Percentiles rank a stretch among this genome's conserved stretches.
phyloP scores from a whole-genome alignment of 2,329 filamentous ascomycete species.

The Ophiostoma piceae region DNA sequence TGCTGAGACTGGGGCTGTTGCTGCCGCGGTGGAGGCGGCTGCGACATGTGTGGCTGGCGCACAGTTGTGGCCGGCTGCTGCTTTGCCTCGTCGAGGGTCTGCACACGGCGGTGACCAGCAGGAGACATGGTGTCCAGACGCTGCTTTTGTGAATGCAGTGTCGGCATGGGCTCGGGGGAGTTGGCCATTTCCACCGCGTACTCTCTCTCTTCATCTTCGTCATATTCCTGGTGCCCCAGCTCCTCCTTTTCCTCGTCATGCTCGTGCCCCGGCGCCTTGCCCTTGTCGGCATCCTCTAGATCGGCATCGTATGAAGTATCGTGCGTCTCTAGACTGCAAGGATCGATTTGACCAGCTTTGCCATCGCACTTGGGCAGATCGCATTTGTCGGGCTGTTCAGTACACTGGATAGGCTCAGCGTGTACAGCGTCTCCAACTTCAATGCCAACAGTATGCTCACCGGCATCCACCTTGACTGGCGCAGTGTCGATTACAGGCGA shows the following conservation, averaged over 20 bases:
- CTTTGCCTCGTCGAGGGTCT: conserved; percentile 2
- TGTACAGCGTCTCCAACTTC: background rate
- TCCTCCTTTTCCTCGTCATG: background rate
- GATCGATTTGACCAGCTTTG: background rate
- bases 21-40: conserved; percentile 9
- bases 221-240: background rate
- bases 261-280: background rate
- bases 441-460: background rate
- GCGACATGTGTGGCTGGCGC: conserved; percentile 6
- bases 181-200: background rate
- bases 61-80: background rate
- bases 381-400: background rate
- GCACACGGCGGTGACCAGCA: conserved; percentile 11
- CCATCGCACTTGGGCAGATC: background rate
- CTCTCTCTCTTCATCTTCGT: background rate
- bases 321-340: background rate
- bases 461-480: background rate
- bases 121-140: background rate
- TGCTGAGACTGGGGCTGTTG: conserved; percentile 8
- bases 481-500: conserved; percentile 1
- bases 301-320: background rate
- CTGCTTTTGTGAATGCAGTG: conserved; percentile 5
- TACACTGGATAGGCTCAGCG: background rate
- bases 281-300: background rate
- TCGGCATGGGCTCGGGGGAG: background rate